phyloP scores from a whole-genome alignment of 495 filamentous ascomycete genomes.

The Hypoxylon crocopeplum region DNA sequence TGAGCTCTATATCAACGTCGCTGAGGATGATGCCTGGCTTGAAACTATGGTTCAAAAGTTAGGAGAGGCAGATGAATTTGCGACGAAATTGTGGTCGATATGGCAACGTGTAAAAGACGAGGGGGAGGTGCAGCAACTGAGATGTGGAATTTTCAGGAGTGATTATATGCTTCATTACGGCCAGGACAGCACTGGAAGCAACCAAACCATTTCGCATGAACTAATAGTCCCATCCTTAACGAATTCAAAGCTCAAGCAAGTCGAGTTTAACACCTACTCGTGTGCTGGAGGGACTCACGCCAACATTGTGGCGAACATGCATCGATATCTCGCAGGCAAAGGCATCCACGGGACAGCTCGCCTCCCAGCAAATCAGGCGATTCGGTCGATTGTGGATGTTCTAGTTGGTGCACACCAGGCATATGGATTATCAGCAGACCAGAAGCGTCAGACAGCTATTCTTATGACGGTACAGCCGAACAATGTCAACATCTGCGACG shows the following conservation, averaged over 20 bases:
- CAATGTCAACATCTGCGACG: conserved; percentile 79
- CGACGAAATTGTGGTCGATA: conserved; percentile 71
- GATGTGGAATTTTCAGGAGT: conserved; percentile 76
- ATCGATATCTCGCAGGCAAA: conserved; percentile 45
- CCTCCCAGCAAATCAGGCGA: conserved; percentile 65
- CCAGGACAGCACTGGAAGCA: background rate
- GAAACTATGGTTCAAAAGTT: conserved; percentile 69
- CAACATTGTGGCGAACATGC: conserved; percentile 66
- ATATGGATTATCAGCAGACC: conserved; percentile 59
- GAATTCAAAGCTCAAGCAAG: conserved; percentile 66
- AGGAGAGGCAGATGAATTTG: conserved; percentile 69
- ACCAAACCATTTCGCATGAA: background rate
- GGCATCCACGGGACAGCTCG: conserved; percentile 40
- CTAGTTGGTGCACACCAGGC: conserved; percentile 67
- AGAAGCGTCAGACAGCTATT: conserved; percentile 42
- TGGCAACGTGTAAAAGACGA: conserved; percentile 72
- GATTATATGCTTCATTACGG: conserved; percentile 78
- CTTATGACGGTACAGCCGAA: conserved; percentile 73
- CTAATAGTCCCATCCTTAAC: conserved; percentile 37
- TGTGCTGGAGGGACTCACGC: conserved; percentile 80
- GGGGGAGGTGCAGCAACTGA: conserved; percentile 74
- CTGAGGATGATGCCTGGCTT: conserved; percentile 73
- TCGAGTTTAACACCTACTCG: conserved; percentile 86
- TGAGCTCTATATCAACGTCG: conserved; percentile 73
- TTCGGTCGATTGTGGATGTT: conserved; percentile 63